These are phyloP conservation scores for Centaurea solstitialis DNA, from an alignment of 129 eudicot species.

Conservation along the genomic window DNA sequence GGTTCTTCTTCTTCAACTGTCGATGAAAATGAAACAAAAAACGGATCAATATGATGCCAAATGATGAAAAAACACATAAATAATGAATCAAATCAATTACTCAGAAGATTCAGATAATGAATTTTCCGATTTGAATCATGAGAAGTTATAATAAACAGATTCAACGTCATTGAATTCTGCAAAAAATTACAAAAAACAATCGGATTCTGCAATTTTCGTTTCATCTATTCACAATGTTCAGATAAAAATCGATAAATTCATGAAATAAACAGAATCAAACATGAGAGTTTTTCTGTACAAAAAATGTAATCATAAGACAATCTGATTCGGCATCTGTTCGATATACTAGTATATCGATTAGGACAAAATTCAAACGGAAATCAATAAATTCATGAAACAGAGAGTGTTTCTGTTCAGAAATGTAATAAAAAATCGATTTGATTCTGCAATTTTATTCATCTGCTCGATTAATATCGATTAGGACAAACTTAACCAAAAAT, in stretches of 20 bases:
- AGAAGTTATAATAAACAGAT: background rate
- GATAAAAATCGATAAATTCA: no score
- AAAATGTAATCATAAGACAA: background rate
- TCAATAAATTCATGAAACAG: background rate
- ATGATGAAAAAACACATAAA: background rate
- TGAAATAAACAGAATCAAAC: no score
- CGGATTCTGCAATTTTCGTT: background rate
- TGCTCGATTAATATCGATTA: no score
- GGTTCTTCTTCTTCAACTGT: conserved; percentile 43
- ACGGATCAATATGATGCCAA: background rate
- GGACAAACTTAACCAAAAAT: no score
- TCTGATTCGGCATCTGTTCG: background rate
- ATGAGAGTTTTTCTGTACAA: no score
- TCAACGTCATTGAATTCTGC: background rate
- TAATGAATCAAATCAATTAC: background rate
- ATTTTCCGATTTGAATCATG: background rate
- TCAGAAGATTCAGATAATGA: background rate
- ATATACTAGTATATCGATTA: background rate
- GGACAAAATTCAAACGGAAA: background rate
- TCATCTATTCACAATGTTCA: no score
- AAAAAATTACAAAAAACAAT: background rate
- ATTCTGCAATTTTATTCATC: no score
- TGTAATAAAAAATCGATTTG: no score
- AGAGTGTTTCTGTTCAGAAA: no score
- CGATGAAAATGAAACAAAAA: background rate